phyloP scores from a whole-genome alignment of 1,284 basidiomycete species.

The Sporisorium sorghi region DNA sequence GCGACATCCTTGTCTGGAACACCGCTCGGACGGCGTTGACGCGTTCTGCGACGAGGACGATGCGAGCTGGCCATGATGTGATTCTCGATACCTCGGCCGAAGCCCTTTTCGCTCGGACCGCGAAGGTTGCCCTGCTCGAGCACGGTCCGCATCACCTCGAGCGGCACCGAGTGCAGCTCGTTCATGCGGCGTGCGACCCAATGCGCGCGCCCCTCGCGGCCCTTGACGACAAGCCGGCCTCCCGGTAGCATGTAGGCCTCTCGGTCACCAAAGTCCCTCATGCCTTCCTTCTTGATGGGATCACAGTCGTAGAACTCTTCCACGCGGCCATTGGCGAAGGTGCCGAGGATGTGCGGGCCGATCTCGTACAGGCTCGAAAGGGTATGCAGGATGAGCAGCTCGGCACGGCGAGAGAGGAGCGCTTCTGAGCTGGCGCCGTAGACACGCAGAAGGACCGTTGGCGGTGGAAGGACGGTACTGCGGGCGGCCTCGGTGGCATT shows the following conservation, averaged over 20 bases:
- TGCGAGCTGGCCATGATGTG: slow-evolving; percentile 66
- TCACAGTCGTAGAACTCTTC: slow-evolving; percentile 67
- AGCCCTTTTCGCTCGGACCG: slow-evolving; percentile 58
- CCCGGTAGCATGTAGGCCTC: slow-evolving; percentile 47
- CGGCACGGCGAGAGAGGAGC: slow-evolving; percentile 62
- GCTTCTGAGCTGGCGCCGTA: slow-evolving; percentile 65
- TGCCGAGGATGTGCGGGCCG: slow-evolving; percentile 68
- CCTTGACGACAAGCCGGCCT: slow-evolving; percentile 48
- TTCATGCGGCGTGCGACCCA: slow-evolving; percentile 68
- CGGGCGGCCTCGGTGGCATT: slow-evolving; percentile 8
- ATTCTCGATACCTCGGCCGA: slow-evolving; percentile 67
- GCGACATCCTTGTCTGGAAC: slow-evolving; percentile 18
- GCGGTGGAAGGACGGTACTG: slow-evolving; percentile 21
- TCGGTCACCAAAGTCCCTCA: slow-evolving; percentile 61
- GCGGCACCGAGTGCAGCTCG: slow-evolving; percentile 67
- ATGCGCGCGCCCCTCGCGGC: slow-evolving; percentile 60
- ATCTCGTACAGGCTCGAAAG: slow-evolving; percentile 68
- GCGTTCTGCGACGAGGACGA: slow-evolving; percentile 49
- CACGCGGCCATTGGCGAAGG: slow-evolving; percentile 67
- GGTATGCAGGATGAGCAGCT: slow-evolving; percentile 67
- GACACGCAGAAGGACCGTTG: slow-evolving; percentile 65
- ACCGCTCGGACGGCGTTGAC: slow-evolving; percentile 31
- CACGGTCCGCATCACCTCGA: slow-evolving; percentile 66
- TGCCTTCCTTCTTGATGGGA: slow-evolving; percentile 61
- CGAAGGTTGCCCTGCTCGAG: slow-evolving; percentile 66